A percentile compares a stretch with the other conserved stretches of the same genome.
Conservation (phyloP, 208 protist genomes). For the Acanthamoeba royreba region DNA sequence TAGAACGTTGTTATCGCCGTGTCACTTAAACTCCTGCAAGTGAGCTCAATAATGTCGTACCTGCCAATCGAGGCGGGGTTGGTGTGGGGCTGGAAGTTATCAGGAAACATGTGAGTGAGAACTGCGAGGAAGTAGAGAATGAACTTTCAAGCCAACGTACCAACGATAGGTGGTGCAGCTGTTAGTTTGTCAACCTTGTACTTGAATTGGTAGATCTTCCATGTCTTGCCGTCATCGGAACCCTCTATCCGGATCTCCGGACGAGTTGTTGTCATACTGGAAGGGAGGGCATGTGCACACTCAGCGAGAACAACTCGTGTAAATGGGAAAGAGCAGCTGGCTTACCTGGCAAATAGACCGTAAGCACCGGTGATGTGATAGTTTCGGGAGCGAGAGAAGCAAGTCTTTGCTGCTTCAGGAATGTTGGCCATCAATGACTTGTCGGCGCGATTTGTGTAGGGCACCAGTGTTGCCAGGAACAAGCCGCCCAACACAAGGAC, state of each 20-base stretch:
- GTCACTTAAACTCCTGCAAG: not conserved
- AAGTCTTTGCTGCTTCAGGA: not conserved
- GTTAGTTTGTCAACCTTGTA: slow-evolving; percentile 49
- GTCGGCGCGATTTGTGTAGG: not conserved
- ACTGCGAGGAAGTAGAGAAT: not conserved
- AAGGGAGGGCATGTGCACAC: not conserved
- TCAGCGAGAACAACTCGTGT: not conserved
- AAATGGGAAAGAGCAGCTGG: not conserved
- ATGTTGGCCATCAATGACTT: not conserved
- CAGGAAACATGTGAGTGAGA: not conserved
- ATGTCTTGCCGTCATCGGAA: not conserved
- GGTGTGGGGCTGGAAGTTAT: slow-evolving; percentile 33
- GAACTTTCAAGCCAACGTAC: not conserved
- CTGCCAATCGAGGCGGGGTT: slow-evolving; percentile 61
- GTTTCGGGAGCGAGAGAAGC: not conserved
- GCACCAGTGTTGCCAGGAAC: not conserved
- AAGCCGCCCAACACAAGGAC: not conserved
- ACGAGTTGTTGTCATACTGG: slow-evolving; percentile 37
- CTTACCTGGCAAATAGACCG: slow-evolving; percentile 36
- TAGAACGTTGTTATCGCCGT: not conserved
- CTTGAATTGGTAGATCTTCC: slow-evolving; percentile 54
- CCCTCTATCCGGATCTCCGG: slow-evolving; percentile 58
- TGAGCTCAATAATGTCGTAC: not conserved
- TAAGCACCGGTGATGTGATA: not conserved
- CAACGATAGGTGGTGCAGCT: slow-evolving; percentile 36